A percentile compares a stretch with the other conserved stretches of the same genome.
Conservation (phyloP, 2,329 filamentous ascomycete genomes). For the Fusarium mundagurra region DNA sequence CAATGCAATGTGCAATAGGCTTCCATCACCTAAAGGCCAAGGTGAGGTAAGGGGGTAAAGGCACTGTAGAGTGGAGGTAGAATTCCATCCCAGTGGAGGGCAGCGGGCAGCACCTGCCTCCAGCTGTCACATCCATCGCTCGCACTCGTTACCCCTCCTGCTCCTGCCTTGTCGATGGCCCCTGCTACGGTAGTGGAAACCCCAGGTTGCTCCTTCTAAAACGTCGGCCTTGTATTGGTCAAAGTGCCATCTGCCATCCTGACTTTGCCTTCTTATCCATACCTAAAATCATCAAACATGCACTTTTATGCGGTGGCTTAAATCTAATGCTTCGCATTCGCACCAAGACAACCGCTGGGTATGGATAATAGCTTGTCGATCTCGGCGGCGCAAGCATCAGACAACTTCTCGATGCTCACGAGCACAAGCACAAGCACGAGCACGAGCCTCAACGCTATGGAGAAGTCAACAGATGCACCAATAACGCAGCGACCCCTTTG, state of each 20-base stretch:
- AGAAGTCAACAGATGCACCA: slow-evolving; percentile 7
- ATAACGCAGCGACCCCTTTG: not conserved
- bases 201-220: not conserved
- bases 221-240: not conserved
- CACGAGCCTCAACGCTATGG: slow-evolving; percentile 28
- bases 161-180: slow-evolving; percentile 7
- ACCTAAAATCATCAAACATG: not conserved
- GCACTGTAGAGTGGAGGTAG: not conserved
- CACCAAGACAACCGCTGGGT: not conserved
- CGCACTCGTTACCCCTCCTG: slow-evolving; percentile 27
- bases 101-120: not conserved
- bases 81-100: not conserved
- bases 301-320: slow-evolving; percentile 24
- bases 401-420: slow-evolving; percentile 7
- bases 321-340: slow-evolving; percentile 29
- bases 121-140: not conserved
- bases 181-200: not conserved
- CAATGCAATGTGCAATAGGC: not conserved
- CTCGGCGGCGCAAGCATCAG: slow-evolving; percentile 14
- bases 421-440: slow-evolving; percentile 22
- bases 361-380: not conserved
- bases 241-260: not conserved
- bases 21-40: not conserved
- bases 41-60: not conserved
- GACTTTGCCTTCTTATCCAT: not conserved